Evolutionary conservation across 1,284 basidiomycete species (phyloP).

Genomic region (Volvariella volvacea): DNA sequence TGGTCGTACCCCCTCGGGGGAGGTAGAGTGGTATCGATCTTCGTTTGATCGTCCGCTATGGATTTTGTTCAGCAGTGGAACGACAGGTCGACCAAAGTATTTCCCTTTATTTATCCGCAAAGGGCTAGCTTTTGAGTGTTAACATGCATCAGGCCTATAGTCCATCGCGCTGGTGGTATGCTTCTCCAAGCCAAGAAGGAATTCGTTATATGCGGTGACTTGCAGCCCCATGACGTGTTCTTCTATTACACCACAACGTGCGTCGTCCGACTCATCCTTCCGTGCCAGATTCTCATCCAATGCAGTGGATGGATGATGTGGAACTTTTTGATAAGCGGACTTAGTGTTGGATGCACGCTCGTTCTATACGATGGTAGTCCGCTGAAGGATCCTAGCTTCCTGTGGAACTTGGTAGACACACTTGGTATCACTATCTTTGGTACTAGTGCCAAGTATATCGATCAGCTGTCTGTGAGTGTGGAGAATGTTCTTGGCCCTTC

Average conservation of each 20-base stretch:
- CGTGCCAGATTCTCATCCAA: slow-evolving; percentile 11
- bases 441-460: slow-evolving; percentile 78
- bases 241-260: slow-evolving; percentile 87
- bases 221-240: slow-evolving; percentile 68
- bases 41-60: slow-evolving; percentile 81
- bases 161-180: slow-evolving; percentile 86
- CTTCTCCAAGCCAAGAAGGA: slow-evolving; percentile 80
- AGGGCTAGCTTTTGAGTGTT: slow-evolving; percentile 9
- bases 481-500: slow-evolving; percentile 6
- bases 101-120: slow-evolving; percentile 3
- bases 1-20: slow-evolving; percentile 42
- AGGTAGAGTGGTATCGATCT: slow-evolving; percentile 53
- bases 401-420: slow-evolving; percentile 73
- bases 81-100: slow-evolving; percentile 70
- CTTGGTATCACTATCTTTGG: slow-evolving; percentile 79
- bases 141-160: slow-evolving; percentile 53
- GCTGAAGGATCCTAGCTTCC: slow-evolving; percentile 58
- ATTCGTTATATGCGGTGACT: slow-evolving; percentile 71
- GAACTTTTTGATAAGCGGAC: slow-evolving; percentile 72
- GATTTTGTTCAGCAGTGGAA: slow-evolving; percentile 85
- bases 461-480: slow-evolving; percentile 60
- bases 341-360: slow-evolving; percentile 67
- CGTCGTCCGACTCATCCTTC: slow-evolving; percentile 24
- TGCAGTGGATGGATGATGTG: slow-evolving; percentile 82
- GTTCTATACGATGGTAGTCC: slow-evolving; percentile 86